Evolutionary conservation across 2,329 filamentous ascomycete genomes (phyloP).

Genomic region (Talaromyces islandicus): DNA sequence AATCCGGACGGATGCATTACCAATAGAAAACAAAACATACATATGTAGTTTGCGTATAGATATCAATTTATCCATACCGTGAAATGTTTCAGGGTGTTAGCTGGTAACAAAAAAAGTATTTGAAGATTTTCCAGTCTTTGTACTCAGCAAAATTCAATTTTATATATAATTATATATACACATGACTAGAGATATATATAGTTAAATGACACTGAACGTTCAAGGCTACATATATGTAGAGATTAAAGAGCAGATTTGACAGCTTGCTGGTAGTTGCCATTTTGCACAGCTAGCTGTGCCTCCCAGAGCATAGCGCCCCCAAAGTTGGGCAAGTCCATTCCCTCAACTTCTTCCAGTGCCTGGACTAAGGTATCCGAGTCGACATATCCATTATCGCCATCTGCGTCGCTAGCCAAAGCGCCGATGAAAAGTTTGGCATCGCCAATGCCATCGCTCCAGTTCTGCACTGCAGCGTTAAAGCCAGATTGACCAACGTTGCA

Average conservation of each 20-base stretch:
- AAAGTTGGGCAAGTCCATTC: slow-evolving; percentile 46
- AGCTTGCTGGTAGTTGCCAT: slow-evolving; percentile 7
- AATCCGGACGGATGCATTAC: not conserved
- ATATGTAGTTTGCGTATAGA: not conserved
- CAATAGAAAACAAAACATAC: not conserved
- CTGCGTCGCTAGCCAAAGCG: slow-evolving; percentile 30
- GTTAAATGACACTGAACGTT: not conserved
- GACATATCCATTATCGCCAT: slow-evolving; percentile 8
- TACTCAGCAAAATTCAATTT: not conserved
- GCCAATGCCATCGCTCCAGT: slow-evolving; percentile 38
- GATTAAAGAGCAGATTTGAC: slow-evolving; percentile 1
- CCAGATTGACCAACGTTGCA: slow-evolving; percentile 3
- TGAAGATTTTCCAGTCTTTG: not conserved
- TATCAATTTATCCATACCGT: not conserved
- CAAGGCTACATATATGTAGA: too few species aligned
- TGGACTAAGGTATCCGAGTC: slow-evolving; percentile 1
- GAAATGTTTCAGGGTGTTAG: not conserved
- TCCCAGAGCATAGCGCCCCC: slow-evolving; percentile 59
- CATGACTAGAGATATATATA: not conserved
- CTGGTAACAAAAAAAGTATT: not conserved
- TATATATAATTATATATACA: not conserved
- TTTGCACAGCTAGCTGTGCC: slow-evolving; percentile 30
- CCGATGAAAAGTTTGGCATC: slow-evolving; percentile 51
- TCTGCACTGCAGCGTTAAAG: slow-evolving; percentile 32
- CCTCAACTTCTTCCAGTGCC: not conserved